Base-by-base conservation (phyloP, 495 filamentous ascomycete genomes). In the Podospora tetraspora region DNA sequence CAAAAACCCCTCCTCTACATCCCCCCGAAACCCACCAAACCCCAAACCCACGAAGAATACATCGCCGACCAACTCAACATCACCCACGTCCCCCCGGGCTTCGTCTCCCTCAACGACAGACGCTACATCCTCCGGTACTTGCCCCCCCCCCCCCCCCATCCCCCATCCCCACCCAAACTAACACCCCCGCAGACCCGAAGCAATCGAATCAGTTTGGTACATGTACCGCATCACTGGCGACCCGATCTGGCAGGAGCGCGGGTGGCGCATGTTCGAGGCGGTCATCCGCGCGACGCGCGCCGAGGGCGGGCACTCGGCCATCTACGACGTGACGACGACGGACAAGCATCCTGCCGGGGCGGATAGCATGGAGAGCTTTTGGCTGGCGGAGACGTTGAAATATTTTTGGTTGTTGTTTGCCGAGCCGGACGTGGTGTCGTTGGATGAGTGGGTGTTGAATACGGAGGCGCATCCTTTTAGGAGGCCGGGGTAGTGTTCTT, bases 151-250 rank as follows among this genome's bases (percentile, higher is more conserved):
- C 25, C 37, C 22, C 9, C 57, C 43, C 24, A 25, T 25, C 25
- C 23, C 29, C 65, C 34, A 32, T 25, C 59, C 62, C 19, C 68
- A n/a, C 62, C 66, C 22, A 71, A 23, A 68, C 71, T 70, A 70
- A 80, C 64, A 2, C 16, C n/a, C 29, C 32, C 9, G 23, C 66
- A 93, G 92, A 59, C 93, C 93, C 59, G 93, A 97, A 82, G 93
- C 93, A 3, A 96, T 97, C 70, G 93, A 97, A 77, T 96, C 92
- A 1, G 92, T 97, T 16, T 97, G 92, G 84, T 93, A 96, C 82
- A 92, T 97, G 90, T 96, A 91, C 82, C 91, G 93, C 73, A 89
- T 95, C 70, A 97, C 93, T 0, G 93, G 92, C 64, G 91, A 95
- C 66, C 77, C 84, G 0, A 76, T 79, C 60, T 97, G 92, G 92